phyloP scores from a whole-genome alignment of 23 red algal genomes.

The Gracilaria domingensis region DNA sequence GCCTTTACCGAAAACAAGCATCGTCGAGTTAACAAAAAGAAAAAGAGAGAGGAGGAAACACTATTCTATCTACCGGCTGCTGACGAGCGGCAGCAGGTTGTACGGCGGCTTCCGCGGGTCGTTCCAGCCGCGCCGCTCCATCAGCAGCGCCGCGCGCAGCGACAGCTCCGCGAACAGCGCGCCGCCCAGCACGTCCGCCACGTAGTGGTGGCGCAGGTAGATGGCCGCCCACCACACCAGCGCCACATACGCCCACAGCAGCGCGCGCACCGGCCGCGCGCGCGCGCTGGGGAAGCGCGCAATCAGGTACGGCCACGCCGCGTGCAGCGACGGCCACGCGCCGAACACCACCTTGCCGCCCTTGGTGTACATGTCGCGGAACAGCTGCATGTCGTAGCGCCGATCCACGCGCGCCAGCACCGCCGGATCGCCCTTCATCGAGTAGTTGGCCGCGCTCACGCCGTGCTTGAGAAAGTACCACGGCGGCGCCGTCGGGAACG shows the following conservation, averaged over 20 bases:
- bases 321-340: conserved; percentile 88
- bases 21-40: background rate
- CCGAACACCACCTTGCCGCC: conserved; percentile 89
- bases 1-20: background rate
- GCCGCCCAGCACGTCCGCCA: conserved; percentile 81
- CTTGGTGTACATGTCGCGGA: conserved; percentile 78
- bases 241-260: conserved; percentile 61
- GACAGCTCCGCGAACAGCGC: conserved; percentile 85
- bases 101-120: background rate
- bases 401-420: conserved; percentile 73
- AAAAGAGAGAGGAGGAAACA: background rate
- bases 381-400: conserved; percentile 60
- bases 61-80: background rate
- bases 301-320: conserved; percentile 94
- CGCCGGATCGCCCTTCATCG: conserved; percentile 91
- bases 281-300: conserved; percentile 50
- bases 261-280: background rate
- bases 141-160: background rate
- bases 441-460: conserved; percentile 53
- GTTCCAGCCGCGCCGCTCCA: background rate
- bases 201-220: conserved; percentile 93
- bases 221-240: conserved; percentile 94
- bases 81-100: background rate
- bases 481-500: conserved; percentile 89
- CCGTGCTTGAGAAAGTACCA: conserved; percentile 96